Base-by-base conservation (phyloP, 768 basidiomycete species). In the Daedaleopsis sinensis region DNA sequence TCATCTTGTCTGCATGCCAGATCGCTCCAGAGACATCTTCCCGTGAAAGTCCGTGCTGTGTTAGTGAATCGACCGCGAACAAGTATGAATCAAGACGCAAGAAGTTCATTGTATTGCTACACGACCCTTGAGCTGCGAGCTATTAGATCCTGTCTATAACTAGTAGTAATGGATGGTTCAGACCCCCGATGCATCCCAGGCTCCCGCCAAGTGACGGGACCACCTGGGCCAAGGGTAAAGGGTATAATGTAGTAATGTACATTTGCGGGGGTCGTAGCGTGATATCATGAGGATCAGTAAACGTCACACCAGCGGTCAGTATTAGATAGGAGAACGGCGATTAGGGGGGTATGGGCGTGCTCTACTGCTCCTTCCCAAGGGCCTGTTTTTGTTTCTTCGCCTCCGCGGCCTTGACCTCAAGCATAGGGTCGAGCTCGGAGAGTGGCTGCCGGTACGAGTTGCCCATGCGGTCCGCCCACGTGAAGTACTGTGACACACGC, bases 361-460 rank as follows among this genome's bases (percentile, higher is more conserved):
- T 65, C 67, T 42, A 69, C 35, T 65, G 54, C 24, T 67, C 59
- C 65, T 72, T 70, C 19, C 69, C 71, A 11, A 67, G 60, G n/a
- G 64, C 64, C 8, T 49, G 47, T 65, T 70, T 69, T 57, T 63
- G 52, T 58, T 76, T 73, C 52, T 72, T 65, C 18, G 77, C 71
- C 55, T 73, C 65, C 4, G 51, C 57, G 42, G 65, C 70, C 66
- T 80, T 77, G 64, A 91, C 82, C 65, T 93, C 90, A 32, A 91
- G 79, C 51, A 97, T 69, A 3, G 96, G 97, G 72, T 99, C 97
- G 36, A 96, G 84, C 47, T 82, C 79, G 2, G 88, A 84, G 52
- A 85, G 84, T 4, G 97, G 97, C 61, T 95, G 88, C 46, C 95
- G 90, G 77, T 98, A 98, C 15, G 94, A 95, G 49, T 86, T 87